Base-by-base conservation (phyloP, 805 yeast genomes). In the Candida tallmaniae region DNA sequence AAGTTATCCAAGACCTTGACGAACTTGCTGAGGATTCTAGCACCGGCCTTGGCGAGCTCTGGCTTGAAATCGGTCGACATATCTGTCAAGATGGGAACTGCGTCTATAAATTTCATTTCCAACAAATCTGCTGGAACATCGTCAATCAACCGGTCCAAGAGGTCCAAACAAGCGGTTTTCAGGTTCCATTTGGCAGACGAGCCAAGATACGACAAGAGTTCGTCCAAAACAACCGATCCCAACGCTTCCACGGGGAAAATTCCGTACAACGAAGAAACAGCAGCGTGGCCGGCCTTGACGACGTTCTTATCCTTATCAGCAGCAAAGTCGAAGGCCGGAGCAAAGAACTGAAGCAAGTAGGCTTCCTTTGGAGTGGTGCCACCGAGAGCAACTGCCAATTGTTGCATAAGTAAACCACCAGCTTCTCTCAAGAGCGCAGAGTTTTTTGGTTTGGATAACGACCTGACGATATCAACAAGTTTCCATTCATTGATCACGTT, bases 41-140 rank as follows among this genome's bases (percentile, higher is more conserved):
- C 65, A 46, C 97, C 97, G 39, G 78, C 86, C 48, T 83, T 80
- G 18, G 96, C 88, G 38, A 93, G 73, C 63, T 90, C 98, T 2
- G 97, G 96, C 68, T 90, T 90, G 74, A 93, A 87, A 58, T 90
- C 98, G 38, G 95, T 90, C 45, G 96, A 77, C 65, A 81, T 74
- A 61, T 86, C 95, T 22, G 95, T 86, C 51, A 90, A 71, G 7
- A 83, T 73, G 24, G 98, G 97, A 22, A 90, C 77, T 4, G 86
- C 74, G 36, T 73, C 75, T 41, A 80, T 78, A 60, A 90, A 90
- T 47, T 80, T 78, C 54, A 80, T 58, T 62, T 90, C 96, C 47
- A 90, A 68, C 50, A 85, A 71, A 63, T 93, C 97, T 25, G 82
- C 76, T 38, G 96, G 93, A 27, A 83, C 78, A 32, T 83, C 87